Percentiles rank a stretch among this genome's conserved stretches.
Evolutionary conservation across 2,329 filamentous ascomycete genomes (phyloP).

Genomic region (Pseudogymnoascus sp.): DNA sequence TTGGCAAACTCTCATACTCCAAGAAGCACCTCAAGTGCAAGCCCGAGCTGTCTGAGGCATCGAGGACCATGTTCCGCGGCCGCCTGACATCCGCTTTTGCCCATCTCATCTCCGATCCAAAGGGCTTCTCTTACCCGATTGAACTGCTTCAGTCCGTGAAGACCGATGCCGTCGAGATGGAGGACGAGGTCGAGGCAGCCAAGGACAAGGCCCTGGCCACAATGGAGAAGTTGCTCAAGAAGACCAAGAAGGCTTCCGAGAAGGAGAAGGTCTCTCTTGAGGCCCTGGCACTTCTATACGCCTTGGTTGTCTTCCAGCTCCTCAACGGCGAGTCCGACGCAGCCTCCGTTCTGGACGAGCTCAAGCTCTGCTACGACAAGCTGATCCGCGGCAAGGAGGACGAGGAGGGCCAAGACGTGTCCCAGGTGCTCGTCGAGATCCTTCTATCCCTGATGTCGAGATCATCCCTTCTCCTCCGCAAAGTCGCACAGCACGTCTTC

Average conservation of each 20-base stretch:
- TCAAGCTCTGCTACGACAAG: slow-evolving; percentile 66
- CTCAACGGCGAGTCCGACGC: slow-evolving; percentile 87
- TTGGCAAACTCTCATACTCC: slow-evolving; percentile 49
- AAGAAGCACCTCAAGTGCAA: slow-evolving; percentile 34
- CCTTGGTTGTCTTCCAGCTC: slow-evolving; percentile 75
- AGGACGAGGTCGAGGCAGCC: slow-evolving; percentile 44
- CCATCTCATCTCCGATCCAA: slow-evolving; percentile 45
- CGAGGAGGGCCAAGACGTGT: slow-evolving; percentile 43
- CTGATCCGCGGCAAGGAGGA: slow-evolving; percentile 42
- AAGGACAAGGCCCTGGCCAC: slow-evolving; percentile 43
- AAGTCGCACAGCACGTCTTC: slow-evolving; percentile 83
- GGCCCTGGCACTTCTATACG: slow-evolving; percentile 72
- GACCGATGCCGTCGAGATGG: slow-evolving; percentile 40
- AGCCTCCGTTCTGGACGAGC: slow-evolving; percentile 69
- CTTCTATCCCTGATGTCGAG: slow-evolving; percentile 83
- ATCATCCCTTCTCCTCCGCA: slow-evolving; percentile 73
- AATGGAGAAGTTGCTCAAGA: slow-evolving; percentile 44
- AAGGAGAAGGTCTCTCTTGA: slow-evolving; percentile 32
- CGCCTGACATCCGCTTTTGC: slow-evolving; percentile 51
- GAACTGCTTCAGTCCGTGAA: slow-evolving; percentile 19
- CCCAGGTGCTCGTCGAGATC: slow-evolving; percentile 75
- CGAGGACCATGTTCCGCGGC: slow-evolving; percentile 45
- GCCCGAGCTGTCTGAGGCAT: slow-evolving; percentile 41
- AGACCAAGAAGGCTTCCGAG: slow-evolving; percentile 27
- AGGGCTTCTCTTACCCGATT: slow-evolving; percentile 38